phyloP scores from a whole-genome alignment of 495 filamentous ascomycete genomes.

The Xanthoparmelia taractica region DNA sequence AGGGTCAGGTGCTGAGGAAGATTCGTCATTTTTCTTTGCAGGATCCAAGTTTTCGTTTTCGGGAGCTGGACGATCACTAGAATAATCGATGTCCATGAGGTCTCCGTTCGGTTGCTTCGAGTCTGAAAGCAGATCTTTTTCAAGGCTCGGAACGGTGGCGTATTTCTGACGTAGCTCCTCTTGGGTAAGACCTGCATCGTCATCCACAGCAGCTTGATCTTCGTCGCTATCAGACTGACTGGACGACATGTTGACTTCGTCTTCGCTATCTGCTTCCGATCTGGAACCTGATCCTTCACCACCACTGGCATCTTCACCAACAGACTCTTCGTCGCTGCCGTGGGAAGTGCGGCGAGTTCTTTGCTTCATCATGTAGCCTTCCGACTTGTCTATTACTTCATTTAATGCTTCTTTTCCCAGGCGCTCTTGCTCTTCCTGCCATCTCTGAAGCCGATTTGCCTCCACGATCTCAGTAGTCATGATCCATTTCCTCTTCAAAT shows the following conservation, averaged over 20 bases:
- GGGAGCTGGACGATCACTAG: background rate
- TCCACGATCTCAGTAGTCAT: conserved; percentile 69
- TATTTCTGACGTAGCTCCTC: conserved; percentile 78
- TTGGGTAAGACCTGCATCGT: conserved; percentile 68
- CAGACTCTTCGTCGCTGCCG: conserved; percentile 34
- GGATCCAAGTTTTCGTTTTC: background rate
- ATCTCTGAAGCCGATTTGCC: conserved; percentile 58
- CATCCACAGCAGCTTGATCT: conserved; percentile 45
- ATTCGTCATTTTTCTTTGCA: background rate
- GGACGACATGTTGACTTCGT: conserved; percentile 69
- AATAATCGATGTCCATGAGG: background rate
- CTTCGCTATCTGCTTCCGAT: conserved; percentile 34
- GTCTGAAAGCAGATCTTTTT: conserved; percentile 1
- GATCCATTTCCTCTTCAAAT: conserved; percentile 70
- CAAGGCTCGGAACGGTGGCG: conserved; percentile 49
- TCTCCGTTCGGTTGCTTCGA: background rate
- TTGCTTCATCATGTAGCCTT: conserved; percentile 44
- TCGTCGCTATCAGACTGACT: conserved; percentile 51
- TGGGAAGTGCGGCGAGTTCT: conserved; percentile 46
- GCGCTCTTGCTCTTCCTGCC: conserved; percentile 79
- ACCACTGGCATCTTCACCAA: conserved; percentile 42
- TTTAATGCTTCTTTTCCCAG: conserved; percentile 75
- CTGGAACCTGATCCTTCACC: conserved; percentile 33
- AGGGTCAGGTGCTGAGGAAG: background rate
- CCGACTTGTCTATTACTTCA: conserved; percentile 67